Evolutionary conservation across 108 stramenopile species (phyloP).

Genomic region (Fragilaria radians): DNA sequence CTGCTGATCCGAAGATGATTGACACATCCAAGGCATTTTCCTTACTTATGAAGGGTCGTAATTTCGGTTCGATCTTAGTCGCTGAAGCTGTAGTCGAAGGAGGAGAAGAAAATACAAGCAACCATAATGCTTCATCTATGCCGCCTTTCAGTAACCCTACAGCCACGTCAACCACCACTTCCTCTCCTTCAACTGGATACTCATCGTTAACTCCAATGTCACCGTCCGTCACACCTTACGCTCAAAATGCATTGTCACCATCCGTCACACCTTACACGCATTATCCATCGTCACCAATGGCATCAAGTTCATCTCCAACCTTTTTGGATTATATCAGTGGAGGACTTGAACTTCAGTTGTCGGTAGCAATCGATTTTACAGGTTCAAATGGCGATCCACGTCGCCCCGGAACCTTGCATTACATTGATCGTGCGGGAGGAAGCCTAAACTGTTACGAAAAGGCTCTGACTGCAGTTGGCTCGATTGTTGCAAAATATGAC

Average conservation of each 20-base stretch:
- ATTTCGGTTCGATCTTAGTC: slow-evolving; percentile 11
- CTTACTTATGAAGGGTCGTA: not conserved
- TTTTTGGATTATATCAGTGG: slow-evolving; percentile 70
- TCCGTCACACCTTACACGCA: no score
- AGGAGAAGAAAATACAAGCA: not conserved
- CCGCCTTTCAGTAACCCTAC: no score
- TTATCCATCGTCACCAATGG: no score
- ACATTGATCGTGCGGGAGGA: slow-evolving; percentile 48
- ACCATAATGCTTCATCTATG: no score
- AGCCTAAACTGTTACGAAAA: slow-evolving; percentile 72
- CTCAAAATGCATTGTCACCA: no score
- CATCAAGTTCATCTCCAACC: no score
- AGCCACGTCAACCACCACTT: not conserved
- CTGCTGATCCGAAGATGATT: slow-evolving; percentile 5
- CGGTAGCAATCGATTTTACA: slow-evolving; percentile 88
- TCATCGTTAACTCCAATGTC: not conserved
- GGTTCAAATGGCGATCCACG: slow-evolving; percentile 84
- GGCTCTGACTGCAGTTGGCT: slow-evolving; percentile 60
- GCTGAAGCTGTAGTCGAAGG: slow-evolving; percentile 8
- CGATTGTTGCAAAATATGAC: slow-evolving; percentile 75
- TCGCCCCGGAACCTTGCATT: slow-evolving; percentile 70
- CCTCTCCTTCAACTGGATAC: not conserved
- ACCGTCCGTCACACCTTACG: no score
- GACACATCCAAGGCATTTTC: slow-evolving; percentile 12
- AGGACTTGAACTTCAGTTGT: slow-evolving; percentile 57